Evolutionary conservation across 1,284 basidiomycete genomes (phyloP), one percentile per base, ranked within the genome.

Genomic region (Ganoderma resinaceum): DNA sequence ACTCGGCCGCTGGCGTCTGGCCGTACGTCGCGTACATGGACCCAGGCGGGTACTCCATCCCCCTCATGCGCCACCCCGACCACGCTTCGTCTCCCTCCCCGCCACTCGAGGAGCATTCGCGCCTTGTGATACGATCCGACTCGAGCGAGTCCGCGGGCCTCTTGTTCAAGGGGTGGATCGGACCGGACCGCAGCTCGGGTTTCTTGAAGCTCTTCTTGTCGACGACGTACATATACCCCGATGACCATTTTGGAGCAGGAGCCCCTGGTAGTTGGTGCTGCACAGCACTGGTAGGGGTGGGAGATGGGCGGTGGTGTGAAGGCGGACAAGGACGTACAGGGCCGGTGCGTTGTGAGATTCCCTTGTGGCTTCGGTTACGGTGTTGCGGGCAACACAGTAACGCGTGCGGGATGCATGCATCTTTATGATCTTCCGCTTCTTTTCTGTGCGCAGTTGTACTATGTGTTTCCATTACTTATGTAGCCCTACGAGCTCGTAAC

Each of bases 151-250:
- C 81, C 0, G 77, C 77, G 61, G 79, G 83, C 0, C 75, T 80
- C 18, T 74, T 78, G 31, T 80, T 83, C 67, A 75, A 75, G 2
- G 74, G 80, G 2, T 71, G 72, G 8, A 74, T 75, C 5, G 73
- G 74, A 14, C 74, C 76, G 7, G 75, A 79, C 37, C 76, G 75
- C 52, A 82, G 81, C 46, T 78, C 79, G 0, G 81, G 83, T 20
- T 86, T 85, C 73, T 71, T 85, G 62, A 86, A 86, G 68, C 67
- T 86, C 14, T 85, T 85, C 71, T 77, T 85, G 12, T 85, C 84
- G 18, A 82, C 83, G 8, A 76, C 75, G 14, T 84, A 76, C 75
- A 12, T 84, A 82, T 69, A 82, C 82, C 3, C 82, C 83, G 2
- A 78, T 85, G 74, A 78, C 76, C 38, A 76, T 81, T 37, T 75